A percentile compares a stretch with the other conserved stretches of the same genome.
phyloP scores from a whole-genome alignment of 257 asterid species.

The Knoxia roxburghii region DNA sequence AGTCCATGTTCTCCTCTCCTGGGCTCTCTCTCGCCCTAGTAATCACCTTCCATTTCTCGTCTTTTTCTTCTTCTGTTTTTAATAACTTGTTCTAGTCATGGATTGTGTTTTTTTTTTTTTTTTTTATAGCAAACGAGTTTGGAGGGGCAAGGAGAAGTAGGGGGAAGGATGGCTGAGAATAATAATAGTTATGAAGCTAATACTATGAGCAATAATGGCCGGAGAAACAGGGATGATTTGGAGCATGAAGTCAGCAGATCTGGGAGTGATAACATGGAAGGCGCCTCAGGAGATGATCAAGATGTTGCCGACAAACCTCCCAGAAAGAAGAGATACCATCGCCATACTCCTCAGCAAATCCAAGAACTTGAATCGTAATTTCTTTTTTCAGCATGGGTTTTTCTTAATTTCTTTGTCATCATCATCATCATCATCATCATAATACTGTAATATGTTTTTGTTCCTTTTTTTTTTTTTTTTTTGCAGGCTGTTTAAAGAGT shows the following conservation, averaged over 20 bases:
- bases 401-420: background rate
- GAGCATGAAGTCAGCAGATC: constrained; percentile 90
- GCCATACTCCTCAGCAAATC: constrained; percentile 98
- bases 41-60: constrained; percentile 1
- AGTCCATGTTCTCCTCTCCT: constrained; percentile 69
- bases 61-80: background rate
- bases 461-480: background rate
- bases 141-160: constrained; percentile 70
- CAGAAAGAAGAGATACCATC: constrained; percentile 85
- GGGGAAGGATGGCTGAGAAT: constrained; percentile 41
- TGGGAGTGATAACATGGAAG: constrained; percentile 90
- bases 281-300: constrained; percentile 84
- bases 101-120: background rate
- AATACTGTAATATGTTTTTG: background rate
- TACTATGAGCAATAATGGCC: constrained; percentile 33
- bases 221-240: constrained; percentile 77
- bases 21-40: constrained; percentile 97
- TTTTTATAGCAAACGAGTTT: constrained; percentile 54
- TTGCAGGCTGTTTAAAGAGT: constrained; percentile 81
- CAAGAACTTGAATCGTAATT: constrained; percentile 83
- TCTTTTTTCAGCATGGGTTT: background rate
- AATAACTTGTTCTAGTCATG: background rate
- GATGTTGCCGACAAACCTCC: constrained; percentile 78
- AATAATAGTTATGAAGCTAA: constrained; percentile 30
- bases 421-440: too few relatives aligned